Conservation (phyloP, 2,329 filamentous ascomycete species). For the Calonectria pauciramosa region DNA sequence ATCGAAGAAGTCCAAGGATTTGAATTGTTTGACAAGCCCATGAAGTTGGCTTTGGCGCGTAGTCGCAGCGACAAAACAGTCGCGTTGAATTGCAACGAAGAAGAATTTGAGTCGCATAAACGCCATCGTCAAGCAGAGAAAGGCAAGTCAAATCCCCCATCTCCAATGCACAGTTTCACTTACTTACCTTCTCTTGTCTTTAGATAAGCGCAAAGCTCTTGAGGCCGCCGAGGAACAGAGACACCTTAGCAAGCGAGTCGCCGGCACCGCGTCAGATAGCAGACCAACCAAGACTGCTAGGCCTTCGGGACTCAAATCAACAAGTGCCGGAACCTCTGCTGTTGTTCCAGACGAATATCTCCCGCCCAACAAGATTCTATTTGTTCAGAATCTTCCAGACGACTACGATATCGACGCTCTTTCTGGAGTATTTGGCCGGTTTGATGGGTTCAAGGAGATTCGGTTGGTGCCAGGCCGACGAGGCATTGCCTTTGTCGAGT, state of each 20-base stretch:
- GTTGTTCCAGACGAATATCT: conserved; percentile 98
- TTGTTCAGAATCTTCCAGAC: conserved; percentile 92
- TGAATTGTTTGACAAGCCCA: conserved; percentile 91
- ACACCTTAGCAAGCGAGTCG: conserved; percentile 78
- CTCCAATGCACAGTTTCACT: not conserved
- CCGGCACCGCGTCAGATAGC: conserved; percentile 61
- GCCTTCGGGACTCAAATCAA: conserved; percentile 78
- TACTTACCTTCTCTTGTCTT: not conserved
- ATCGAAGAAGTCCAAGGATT: conserved; percentile 94
- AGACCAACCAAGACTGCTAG: conserved; percentile 77
- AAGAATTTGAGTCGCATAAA: conserved; percentile 92
- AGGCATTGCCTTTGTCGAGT: conserved; percentile 96
- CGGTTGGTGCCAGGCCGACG: conserved; percentile 87
- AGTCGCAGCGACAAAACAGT: conserved; percentile 91
- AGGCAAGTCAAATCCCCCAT: conserved; percentile 65
- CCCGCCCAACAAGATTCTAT: conserved; percentile 96
- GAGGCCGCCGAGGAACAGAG: conserved; percentile 85
- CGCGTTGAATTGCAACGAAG: conserved; percentile 76
- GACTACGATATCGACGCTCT: conserved; percentile 87
- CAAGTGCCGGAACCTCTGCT: conserved; percentile 74
- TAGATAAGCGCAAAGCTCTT: conserved; percentile 83
- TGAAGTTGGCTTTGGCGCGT: conserved; percentile 86
- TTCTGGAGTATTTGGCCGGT: conserved; percentile 85
- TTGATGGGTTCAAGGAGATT: conserved; percentile 95
- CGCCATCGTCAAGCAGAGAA: conserved; percentile 88